A percentile compares a stretch with the other conserved stretches of the same genome.
Evolutionary conservation across 2,329 filamentous ascomycete species (phyloP).

Genomic region (Phialophora expanda): DNA sequence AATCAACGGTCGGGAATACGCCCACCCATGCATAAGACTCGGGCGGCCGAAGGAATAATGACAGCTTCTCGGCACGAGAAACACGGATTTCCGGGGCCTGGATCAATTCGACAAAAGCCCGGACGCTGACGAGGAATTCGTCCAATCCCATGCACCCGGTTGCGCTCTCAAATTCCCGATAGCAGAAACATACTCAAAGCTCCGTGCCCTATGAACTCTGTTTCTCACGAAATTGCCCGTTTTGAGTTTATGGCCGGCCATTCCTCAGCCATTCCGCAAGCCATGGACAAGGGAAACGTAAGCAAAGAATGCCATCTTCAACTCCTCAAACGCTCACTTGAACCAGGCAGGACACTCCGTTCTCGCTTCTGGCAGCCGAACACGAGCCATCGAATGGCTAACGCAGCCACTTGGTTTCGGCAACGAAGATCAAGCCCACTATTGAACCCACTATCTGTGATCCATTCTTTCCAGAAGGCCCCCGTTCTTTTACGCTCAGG

Average conservation of each 20-base stretch:
- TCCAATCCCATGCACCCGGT: background rate
- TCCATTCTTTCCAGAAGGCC: constrained; percentile 29
- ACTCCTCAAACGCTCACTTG: background rate
- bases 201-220: background rate
- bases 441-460: constrained; percentile 12
- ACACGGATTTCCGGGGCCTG: constrained; percentile 4
- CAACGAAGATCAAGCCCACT: constrained; percentile 24
- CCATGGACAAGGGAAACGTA: background rate
- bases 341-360: background rate
- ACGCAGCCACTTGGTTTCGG: constrained; percentile 14
- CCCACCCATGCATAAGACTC: background rate
- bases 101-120: background rate
- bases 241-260: background rate
- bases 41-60: background rate
- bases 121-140: background rate
- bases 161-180: background rate
- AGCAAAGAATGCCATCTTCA: background rate
- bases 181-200: background rate
- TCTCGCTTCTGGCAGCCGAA: constrained; percentile 21
- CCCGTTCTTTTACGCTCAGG: constrained; percentile 5
- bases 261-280: background rate
- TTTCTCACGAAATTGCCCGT: constrained; percentile 6
- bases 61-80: background rate
- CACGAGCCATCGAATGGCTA: constrained; percentile 17
- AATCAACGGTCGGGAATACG: background rate